phyloP scores from a whole-genome alignment of 2,329 filamentous ascomycete species.

The Alternaria triticina region DNA sequence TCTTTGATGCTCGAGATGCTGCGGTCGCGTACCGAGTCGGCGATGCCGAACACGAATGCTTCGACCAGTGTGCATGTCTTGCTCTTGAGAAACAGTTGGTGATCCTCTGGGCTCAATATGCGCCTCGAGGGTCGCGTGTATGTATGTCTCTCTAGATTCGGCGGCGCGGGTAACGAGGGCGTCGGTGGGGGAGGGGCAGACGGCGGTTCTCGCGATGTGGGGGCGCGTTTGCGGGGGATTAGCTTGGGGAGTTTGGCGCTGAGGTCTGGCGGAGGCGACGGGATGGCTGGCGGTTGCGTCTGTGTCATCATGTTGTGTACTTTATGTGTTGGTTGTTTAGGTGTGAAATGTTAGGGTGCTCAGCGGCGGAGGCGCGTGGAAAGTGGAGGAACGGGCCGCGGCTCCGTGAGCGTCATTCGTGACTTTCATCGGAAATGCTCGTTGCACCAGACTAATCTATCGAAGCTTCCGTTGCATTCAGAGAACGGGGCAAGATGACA shows the following conservation, averaged over 20 bases:
- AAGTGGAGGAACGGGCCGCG: slow-evolving; percentile 4
- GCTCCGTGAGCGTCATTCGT: not conserved
- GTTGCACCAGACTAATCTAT: not conserved
- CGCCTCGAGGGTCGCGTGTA: slow-evolving; percentile 75
- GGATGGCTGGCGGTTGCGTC: slow-evolving; percentile 4
- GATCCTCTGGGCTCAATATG: slow-evolving; percentile 82
- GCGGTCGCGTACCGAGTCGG: slow-evolving; percentile 77
- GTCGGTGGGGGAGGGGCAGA: slow-evolving; percentile 72
- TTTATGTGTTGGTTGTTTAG: not conserved
- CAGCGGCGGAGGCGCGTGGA: not conserved
- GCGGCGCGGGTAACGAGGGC: slow-evolving; percentile 72
- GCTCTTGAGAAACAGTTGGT: slow-evolving; percentile 80
- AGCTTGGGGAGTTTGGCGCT: slow-evolving; percentile 44
- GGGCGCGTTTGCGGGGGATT: slow-evolving; percentile 41
- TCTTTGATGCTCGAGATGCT: slow-evolving; percentile 68
- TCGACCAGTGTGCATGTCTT: slow-evolving; percentile 76
- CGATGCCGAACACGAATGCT: slow-evolving; percentile 84
- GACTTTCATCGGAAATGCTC: not conserved
- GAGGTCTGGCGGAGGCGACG: slow-evolving; percentile 29
- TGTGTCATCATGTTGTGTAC: slow-evolving; percentile 21
- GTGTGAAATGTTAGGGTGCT: not conserved
- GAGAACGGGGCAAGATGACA: not conserved
- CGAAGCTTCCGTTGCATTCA: not conserved
- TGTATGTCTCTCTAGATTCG: slow-evolving; percentile 63
- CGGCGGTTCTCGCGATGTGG: slow-evolving; percentile 26